phyloP scores from a whole-genome alignment of 1,284 basidiomycete species.

The Cerrena zonata region DNA sequence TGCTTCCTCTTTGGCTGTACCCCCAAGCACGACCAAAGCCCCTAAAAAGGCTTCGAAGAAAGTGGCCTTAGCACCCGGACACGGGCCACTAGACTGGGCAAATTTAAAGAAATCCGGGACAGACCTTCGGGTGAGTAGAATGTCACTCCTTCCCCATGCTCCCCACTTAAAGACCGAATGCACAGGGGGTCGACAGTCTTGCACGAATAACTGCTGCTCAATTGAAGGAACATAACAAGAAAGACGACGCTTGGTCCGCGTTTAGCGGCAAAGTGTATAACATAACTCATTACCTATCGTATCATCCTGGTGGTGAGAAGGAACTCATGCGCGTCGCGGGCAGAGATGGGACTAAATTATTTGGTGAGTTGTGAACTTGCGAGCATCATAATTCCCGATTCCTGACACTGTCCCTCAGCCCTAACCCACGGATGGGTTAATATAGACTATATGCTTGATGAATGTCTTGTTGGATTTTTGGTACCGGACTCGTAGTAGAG shows the following conservation, averaged over 20 bases:
- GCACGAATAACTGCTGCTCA: conserved; percentile 78
- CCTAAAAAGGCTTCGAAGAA: conserved; percentile 64
- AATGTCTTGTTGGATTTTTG: conserved; percentile 85
- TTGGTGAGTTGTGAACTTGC: conserved; percentile 55
- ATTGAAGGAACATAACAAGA: conserved; percentile 77
- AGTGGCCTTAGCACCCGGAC: conserved; percentile 87
- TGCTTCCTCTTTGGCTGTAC: conserved; percentile 48
- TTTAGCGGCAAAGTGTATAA: conserved; percentile 96
- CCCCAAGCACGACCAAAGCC: conserved; percentile 51
- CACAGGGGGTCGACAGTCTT: conserved; percentile 58
- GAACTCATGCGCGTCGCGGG: conserved; percentile 96
- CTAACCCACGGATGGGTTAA: conserved; percentile 84
- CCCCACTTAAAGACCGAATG: conserved; percentile 6
- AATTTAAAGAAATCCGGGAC: conserved; percentile 73
- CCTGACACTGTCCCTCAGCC: conserved; percentile 16
- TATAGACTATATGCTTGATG: conserved; percentile 87
- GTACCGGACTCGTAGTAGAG: conserved; percentile 49
- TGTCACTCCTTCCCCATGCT: not conserved
- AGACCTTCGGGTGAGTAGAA: conserved; percentile 63
- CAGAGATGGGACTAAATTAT: conserved; percentile 88
- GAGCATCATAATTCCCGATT: conserved; percentile 31
- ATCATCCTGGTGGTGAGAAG: conserved; percentile 90
- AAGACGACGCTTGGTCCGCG: conserved; percentile 89
- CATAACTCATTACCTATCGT: conserved; percentile 86
- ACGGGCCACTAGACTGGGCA: conserved; percentile 93